phyloP scores from a whole-genome alignment of 345 rosid genomes.

The Raphanus sativus region DNA sequence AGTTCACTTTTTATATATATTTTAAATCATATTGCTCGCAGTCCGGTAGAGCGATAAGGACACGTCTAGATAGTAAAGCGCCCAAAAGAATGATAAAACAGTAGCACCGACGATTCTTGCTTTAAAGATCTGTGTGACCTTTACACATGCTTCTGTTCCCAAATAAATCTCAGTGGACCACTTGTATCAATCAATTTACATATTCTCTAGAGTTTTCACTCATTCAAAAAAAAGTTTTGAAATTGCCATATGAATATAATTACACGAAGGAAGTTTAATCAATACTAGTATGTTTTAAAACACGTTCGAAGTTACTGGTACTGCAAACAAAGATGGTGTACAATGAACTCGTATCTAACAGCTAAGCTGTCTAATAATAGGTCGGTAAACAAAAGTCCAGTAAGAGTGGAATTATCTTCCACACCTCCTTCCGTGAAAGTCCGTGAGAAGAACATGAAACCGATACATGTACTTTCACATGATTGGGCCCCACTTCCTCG shows the following conservation, averaged over 20 bases:
- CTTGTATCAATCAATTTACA: not conserved
- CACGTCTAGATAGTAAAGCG: not conserved
- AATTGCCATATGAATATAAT: not conserved
- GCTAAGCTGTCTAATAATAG: not conserved
- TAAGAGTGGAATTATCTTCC: not conserved
- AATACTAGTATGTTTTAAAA: not conserved
- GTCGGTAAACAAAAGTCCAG: not conserved
- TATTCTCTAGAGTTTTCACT: not conserved
- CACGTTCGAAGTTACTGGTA: not conserved
- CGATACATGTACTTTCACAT: not conserved
- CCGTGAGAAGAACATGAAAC: constrained; percentile 4
- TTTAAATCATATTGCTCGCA: not conserved
- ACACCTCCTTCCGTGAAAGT: not conserved
- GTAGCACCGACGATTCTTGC: constrained; percentile 10
- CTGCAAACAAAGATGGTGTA: not conserved
- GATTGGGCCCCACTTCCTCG: not conserved
- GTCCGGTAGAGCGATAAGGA: not conserved
- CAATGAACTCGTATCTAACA: not conserved
- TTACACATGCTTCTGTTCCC: constrained; percentile 8
- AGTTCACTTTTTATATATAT: not conserved
- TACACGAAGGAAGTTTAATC: not conserved
- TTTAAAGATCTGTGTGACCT: not conserved
- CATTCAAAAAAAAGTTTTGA: not conserved
- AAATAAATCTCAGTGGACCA: constrained; percentile 10
- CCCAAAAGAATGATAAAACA: not conserved